Evolutionary conservation across 371 early-diverging fungal species (phyloP), one percentile per base, ranked within the genome.

Genomic region (Rhizopus sp.): DNA sequence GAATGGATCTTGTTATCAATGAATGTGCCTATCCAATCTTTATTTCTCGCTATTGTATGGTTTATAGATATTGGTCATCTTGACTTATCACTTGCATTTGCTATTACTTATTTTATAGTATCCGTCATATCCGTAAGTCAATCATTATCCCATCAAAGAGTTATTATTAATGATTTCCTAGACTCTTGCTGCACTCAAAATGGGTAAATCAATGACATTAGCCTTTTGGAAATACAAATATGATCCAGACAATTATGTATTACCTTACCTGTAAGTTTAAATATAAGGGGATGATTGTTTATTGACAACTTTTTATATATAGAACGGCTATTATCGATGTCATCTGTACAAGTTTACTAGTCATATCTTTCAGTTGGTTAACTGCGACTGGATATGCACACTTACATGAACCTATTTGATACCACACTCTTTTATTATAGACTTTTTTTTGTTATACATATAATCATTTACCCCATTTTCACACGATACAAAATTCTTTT

Each of bases 201-300:
- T 90, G 66, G 86, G 85, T 10, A 80, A 80, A 62, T 74, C 63
- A 44, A 82, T 85, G 72, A 82, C 87, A 4, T 47, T 69, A 7
- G 35, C 63, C 9, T 78, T 88, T 40, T 93, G 94, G 94, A 63
- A 74, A 35, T 70, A 74, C 37, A 83, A 85, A 16, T 86, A 89
- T 50, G 92, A 93, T 55, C 93, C 93, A 8, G 92, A 93, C 53
- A 89, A 92, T 64, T 91, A 89, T 63, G 88, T 88, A n/a, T 72
- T 92, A 58, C 92, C 94, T 15, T 83, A 88, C 35, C 62, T 93
- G 80, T 82, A 81, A 78, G 77, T 68, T 13, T 30, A 9, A 8
- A 12, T 71, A 70, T 0, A 50, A 77, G 70, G 45, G 63, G 75
- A 44, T 40, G 61, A 1, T 1, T 50, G n/a, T 59, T 33, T 13